These are phyloP conservation scores for Brasenia schreberi DNA, from an alignment of 164 flowering plant species.

Conservation along the genomic window DNA sequence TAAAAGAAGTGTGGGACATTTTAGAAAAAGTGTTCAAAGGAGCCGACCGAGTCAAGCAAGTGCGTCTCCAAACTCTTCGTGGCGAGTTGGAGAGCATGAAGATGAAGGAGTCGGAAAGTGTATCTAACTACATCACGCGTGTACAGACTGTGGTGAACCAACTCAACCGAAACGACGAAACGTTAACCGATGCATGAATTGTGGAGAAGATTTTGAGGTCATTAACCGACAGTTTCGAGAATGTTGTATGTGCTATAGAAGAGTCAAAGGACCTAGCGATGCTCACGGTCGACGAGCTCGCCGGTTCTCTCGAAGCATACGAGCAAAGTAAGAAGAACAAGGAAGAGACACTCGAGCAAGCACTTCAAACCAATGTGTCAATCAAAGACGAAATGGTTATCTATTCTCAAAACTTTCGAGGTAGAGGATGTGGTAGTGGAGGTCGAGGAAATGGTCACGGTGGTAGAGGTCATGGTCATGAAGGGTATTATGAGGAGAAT, in stretches of 20 bases:
- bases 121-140: background rate
- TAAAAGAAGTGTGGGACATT: conserved; percentile 1
- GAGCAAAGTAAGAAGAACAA: conserved; percentile 2
- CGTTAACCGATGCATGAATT: background rate
- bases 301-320: background rate
- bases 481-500: background rate
- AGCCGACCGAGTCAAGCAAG: background rate
- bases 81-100: background rate
- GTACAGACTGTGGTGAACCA: background rate
- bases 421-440: background rate
- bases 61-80: conserved; percentile 1
- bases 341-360: background rate
- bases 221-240: background rate
- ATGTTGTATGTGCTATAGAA: background rate
- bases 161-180: conserved; percentile 1
- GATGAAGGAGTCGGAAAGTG: conserved; percentile 1
- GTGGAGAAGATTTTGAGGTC: conserved; percentile 1
- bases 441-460: background rate
- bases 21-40: background rate
- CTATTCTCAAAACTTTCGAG: background rate
- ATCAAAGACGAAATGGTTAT: background rate
- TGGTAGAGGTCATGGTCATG: background rate
- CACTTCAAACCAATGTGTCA: background rate
- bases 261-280: conserved; percentile 1
- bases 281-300: conserved; percentile 1